A percentile compares a stretch with the other conserved stretches of the same genome.
phyloP scores from a whole-genome alignment of 75 land plant species.

The Picea glauca region DNA sequence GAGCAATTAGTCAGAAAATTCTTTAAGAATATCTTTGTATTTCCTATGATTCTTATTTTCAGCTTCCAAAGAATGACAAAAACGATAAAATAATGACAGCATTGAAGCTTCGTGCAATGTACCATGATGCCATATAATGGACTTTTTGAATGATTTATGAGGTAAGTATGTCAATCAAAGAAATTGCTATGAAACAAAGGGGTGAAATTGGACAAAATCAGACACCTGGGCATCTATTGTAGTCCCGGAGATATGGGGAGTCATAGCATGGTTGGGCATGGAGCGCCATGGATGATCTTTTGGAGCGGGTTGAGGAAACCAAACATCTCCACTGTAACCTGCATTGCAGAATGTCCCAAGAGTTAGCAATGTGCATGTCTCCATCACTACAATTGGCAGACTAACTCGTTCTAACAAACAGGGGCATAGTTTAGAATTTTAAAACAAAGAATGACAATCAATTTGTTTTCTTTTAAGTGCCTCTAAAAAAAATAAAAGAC shows the following conservation, averaged over 20 bases:
- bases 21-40: not conserved
- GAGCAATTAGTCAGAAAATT: not conserved
- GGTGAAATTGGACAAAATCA: not conserved
- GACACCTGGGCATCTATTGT: conserved; percentile 91
- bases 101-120: not conserved
- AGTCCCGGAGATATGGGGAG: conserved; percentile 93
- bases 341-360: conserved; percentile 4
- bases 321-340: conserved; percentile 98
- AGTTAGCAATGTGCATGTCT: not conserved
- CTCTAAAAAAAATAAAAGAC: no score
- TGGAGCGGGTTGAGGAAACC: conserved; percentile 92
- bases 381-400: not conserved
- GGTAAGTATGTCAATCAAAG: not conserved
- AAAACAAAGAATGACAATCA: not conserved
- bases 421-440: not conserved
- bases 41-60: not conserved
- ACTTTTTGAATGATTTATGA: not conserved
- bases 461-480: no score
- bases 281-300: conserved; percentile 94
- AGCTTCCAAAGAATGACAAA: no score
- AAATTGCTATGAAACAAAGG: not conserved
- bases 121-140: not conserved
- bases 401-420: not conserved
- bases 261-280: conserved; percentile 98
- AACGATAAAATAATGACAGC: not conserved